Base-by-base conservation (phyloP, 345 rosid genomes). In the Raphanus sativus region DNA sequence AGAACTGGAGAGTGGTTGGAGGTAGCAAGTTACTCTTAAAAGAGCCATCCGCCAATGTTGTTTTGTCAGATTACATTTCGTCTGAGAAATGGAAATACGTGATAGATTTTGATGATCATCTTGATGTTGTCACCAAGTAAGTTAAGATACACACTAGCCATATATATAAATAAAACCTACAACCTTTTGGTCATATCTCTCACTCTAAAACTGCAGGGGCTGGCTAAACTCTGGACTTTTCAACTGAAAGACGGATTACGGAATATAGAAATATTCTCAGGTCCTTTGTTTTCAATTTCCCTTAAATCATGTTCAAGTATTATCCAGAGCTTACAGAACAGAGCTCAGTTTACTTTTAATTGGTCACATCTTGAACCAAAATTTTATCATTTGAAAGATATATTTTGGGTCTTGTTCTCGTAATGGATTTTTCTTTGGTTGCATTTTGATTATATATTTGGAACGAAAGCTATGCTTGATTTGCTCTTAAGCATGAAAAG, bases 21-120 rank as follows among this genome's bases (percentile, higher is more conserved):
- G 73, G 89, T 88, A 77, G 87, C 82, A 85, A 71, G 54, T 80
- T 95, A 83, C 79, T 84, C 13, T 72, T 77, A 33, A 92, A 89
- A 88, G 99, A 91, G 79, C 94, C 98, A 78, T 86, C 92, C 1
- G 94, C 98, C 24, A 92, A 90, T 82, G 65, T 74, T 65, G 84
- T 92, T 65, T 73, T 95, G 38, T 71, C 75, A 64, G 99, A 92
- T 85, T 89, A 84, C 77, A 87, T 95, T 68, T 79, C 91, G 34
- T 86, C 94, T 2, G 86, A 79, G 80, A 95, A 92, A 80, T 91
- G 96, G 96, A 87, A 87, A 75, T 86, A 86, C 73, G 75, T 94
- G 33, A 89, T 88, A 29, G 98, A 94, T 81, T 84, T 95, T 74
- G 96, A 95, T 69, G 98, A 92, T 70, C 99, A 92, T 83, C 98